Evolutionary conservation across 1,284 basidiomycete species (phyloP).

Genomic region (Apiotrichum veenhuisii): DNA sequence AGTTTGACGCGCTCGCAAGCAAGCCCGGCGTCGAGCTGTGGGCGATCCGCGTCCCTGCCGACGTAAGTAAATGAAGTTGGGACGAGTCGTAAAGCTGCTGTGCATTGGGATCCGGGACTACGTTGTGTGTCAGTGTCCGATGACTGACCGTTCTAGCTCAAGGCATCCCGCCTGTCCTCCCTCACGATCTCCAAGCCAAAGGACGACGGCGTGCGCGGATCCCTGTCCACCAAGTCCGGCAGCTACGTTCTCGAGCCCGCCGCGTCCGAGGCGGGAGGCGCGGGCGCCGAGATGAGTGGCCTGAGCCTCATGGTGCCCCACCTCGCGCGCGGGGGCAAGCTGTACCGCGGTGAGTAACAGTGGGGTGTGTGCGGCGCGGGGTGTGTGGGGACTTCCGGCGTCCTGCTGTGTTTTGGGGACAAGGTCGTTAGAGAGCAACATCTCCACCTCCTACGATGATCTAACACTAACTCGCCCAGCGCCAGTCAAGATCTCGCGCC

Average conservation of each 20-base stretch:
- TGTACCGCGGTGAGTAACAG: constrained; percentile 35
- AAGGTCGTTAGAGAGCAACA: too few relatives aligned
- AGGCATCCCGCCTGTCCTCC: constrained; percentile 32
- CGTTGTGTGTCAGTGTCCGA: background rate
- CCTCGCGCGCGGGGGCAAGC: constrained; percentile 22
- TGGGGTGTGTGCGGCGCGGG: background rate
- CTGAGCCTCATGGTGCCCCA: constrained; percentile 43
- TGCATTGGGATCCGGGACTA: too few relatives aligned
- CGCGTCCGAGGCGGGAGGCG: constrained; percentile 20
- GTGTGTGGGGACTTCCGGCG: background rate
- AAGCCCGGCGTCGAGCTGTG: constrained; percentile 43
- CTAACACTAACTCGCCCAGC: constrained; percentile 24
- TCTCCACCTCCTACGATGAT: too few relatives aligned
- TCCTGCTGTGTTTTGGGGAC: background rate
- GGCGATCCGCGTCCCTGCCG: constrained; percentile 44
- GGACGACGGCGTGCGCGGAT: constrained; percentile 15
- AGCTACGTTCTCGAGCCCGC: constrained; percentile 29
- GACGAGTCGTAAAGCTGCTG: too few relatives aligned
- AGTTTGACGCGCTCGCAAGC: constrained; percentile 36
- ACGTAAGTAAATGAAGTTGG: constrained; percentile 35
- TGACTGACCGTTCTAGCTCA: constrained; percentile 27
- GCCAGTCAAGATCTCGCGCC: constrained; percentile 36
- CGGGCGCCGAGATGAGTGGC: constrained; percentile 44
- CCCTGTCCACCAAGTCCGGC: constrained; percentile 27
- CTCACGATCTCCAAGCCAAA: constrained; percentile 15